phyloP scores from a whole-genome alignment of 352 stramenopile species.

The Globisporangium lucens region DNA sequence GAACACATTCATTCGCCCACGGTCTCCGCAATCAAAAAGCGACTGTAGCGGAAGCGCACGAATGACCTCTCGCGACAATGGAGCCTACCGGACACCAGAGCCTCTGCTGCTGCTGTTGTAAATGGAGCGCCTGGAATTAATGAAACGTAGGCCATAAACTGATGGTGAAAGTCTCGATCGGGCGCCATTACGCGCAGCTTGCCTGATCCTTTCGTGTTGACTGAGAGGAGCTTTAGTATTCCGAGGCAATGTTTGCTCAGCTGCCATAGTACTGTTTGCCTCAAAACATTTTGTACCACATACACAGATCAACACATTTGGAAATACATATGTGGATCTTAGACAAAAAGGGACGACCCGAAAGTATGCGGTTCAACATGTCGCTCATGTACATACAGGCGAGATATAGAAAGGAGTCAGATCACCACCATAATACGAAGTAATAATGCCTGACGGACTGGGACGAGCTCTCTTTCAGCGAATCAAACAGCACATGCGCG shows the following conservation, averaged over 20 bases:
- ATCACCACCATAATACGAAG: not conserved
- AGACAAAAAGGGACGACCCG: not conserved
- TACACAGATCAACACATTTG: not conserved
- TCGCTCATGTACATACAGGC: not conserved
- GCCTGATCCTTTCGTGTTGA: not conserved
- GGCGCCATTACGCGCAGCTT: not conserved
- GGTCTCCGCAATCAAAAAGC: not conserved
- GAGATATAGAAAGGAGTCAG: conserved; percentile 1
- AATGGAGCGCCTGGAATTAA: not conserved
- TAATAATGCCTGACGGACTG: not conserved
- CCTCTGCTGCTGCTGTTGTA: not conserved
- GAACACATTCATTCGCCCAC: not conserved
- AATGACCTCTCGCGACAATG: not conserved
- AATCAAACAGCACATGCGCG: not conserved
- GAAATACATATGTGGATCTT: not conserved
- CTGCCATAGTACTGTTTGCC: not conserved
- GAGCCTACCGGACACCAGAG: not conserved
- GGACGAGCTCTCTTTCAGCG: not conserved
- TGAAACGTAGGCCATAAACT: not conserved
- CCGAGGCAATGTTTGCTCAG: not conserved
- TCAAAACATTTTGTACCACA: not conserved
- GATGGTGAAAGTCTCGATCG: not conserved
- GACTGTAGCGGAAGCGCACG: no score
- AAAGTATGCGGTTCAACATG: conserved; percentile 6
- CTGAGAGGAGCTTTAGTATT: not conserved